Conservation (phyloP, 129 eudicot species). For the Pittosporum tobira region DNA sequence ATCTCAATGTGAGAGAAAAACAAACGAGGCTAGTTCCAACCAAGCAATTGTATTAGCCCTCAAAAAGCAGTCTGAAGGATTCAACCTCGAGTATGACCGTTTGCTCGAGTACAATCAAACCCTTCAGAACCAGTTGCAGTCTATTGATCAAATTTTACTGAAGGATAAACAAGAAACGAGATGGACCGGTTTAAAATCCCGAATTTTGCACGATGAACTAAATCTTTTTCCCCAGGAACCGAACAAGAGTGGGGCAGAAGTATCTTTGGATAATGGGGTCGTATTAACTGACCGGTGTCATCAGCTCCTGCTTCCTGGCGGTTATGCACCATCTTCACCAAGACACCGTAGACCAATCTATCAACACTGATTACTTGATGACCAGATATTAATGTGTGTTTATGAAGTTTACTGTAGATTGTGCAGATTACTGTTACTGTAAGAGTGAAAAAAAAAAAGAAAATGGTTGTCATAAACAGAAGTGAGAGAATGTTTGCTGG, state of each 20-base stretch:
- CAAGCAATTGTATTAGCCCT: constrained; percentile 7
- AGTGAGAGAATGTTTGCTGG: too few relatives aligned
- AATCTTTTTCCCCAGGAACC: background rate
- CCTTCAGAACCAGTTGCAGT: constrained; percentile 38
- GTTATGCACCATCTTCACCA: constrained; percentile 7
- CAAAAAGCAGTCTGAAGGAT: constrained; percentile 16
- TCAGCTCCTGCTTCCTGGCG: background rate
- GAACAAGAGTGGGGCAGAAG: background rate
- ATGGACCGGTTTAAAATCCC: constrained; percentile 13
- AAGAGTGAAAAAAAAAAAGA: too few relatives aligned
- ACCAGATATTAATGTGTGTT: background rate
- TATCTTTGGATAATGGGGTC: background rate
- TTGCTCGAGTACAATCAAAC: constrained; percentile 36
- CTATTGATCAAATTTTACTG: constrained; percentile 29
- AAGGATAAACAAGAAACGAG: constrained; percentile 8
- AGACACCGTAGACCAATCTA: constrained; percentile 24
- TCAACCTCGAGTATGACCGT: constrained; percentile 15
- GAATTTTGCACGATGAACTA: constrained; percentile 1
- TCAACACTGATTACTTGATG: constrained; percentile 9
- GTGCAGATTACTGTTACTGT: background rate
- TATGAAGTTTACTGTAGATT: background rate
- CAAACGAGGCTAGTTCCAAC: constrained; percentile 2
- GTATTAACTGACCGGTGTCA: background rate
- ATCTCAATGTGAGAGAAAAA: constrained; percentile 13
- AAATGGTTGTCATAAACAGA: background rate